Base-by-base conservation (phyloP, 2,329 filamentous ascomycete genomes). In the Hymenoscyphus scutula region DNA sequence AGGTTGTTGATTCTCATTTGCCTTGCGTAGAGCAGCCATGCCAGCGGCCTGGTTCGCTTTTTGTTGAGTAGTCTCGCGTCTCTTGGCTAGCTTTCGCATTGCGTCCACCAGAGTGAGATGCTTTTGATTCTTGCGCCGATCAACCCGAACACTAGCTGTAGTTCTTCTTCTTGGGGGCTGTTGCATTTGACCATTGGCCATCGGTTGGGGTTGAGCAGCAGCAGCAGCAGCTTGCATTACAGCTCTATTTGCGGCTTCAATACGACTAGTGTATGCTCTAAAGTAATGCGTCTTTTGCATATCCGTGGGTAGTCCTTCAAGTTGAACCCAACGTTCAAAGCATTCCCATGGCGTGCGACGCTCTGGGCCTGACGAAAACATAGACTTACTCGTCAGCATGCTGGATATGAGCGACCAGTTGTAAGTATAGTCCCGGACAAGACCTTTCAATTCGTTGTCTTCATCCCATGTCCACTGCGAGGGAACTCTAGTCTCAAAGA, bases 211-310 rank as follows among this genome's bases (percentile, higher is more conserved):
- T 51, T 74, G 71, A 59, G 69, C 67, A 64, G 73, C 72, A 27
- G 70, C 59, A 3, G 54, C 56, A 30, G 72, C 71, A 58, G 76
- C 75, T 48, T 76, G 74, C 60, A 74, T 68, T 30, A 80, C 80
- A 29, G 79, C 77, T 62, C 81, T 78, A 70, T 88, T 84, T 0
- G 84, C 86, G 8, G 80, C 76, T 61, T 88, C 84, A 30, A 89
- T 86, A 30, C 86, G 78, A 10, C 77, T 78, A 67, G 84, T 86
- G 72, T 88, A 89, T 1, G 84, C 77, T 72, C 92, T 91, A 81
- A 98, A 99, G 74, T 98, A 99, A 53, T 93, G 89, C 0, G 92
- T 97, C 78, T 97, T 97, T 19, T 90, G 88, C 89, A 98, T 96
- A 68, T 99, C 95, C 11, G 89, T 86, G 4, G 95, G 94, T 41